Evolutionary conservation across 2,329 filamentous ascomycete genomes (phyloP), one percentile per base, ranked within the genome.

Genomic region (Myriosclerotinia curreyana): DNA sequence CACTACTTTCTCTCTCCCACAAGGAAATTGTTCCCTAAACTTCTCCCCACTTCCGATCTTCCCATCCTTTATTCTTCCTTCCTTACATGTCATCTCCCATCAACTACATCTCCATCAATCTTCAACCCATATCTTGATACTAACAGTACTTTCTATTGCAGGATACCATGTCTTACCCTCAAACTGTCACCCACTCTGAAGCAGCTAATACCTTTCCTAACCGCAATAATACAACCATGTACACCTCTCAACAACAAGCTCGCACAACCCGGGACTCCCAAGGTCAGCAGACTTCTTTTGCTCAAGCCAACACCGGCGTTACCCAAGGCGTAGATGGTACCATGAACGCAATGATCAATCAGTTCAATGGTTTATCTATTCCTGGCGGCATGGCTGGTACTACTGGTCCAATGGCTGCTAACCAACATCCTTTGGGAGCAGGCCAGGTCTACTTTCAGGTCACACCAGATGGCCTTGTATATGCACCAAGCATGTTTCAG

Each of bases 111-210:
- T 64, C 38, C 28, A 66, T 53, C 56, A 49, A 65, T 28, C 62
- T 28, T 64, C 48, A 34, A 50, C 49, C 25, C 25, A 59, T 59
- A 64, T 51, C 36, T 51, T 25, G 22, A 44, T 60, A 66, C 66
- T 71, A 59, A 70, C 65, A 67, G 17, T 17, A 59, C 40, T 44
- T 60, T n/a, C 42, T 59, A 38, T 31, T 58, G 9, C 50, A 74
- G 73, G 69, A 69, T 68, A 71, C 69, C 71, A 75, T 75, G 74
- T 72, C 74, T 72, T 75, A 74, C 67, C 72, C 74, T 64, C 73
- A 75, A 68, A 70, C 71, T 60, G 60, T 71, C 54, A 69, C 65
- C 58, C 67, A 68, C 17, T 40, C 61, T 54, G 55, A 69, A 51
- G 73, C 73, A 60, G 69, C 59, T 52, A 66, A 66, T 62, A 42